phyloP scores from a whole-genome alignment of 148 eudicot genomes.

The Heliamphora exappendiculata region DNA sequence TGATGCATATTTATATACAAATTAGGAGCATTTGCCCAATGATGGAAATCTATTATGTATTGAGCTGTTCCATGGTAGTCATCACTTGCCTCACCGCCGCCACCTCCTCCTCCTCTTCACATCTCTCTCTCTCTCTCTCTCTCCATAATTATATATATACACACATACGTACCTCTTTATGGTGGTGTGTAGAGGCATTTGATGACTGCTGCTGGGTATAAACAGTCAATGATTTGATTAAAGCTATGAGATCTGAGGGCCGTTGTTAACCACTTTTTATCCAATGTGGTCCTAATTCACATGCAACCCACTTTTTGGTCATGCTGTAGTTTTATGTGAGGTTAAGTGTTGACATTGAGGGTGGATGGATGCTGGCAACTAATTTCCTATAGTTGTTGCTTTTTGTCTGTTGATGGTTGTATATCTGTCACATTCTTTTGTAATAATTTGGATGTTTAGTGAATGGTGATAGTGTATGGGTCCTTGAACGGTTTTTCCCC shows the following conservation, averaged over 20 bases:
- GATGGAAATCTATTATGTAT: conserved; percentile 6
- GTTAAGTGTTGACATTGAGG: too few relatives aligned
- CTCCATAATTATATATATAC: neutral
- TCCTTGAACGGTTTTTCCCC: too few relatives aligned
- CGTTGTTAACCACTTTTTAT: neutral
- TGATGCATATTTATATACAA: too few relatives aligned
- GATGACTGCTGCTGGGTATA: neutral
- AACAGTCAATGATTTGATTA: conserved; percentile 5
- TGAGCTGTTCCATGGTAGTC: conserved; percentile 5
- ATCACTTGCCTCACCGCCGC: neutral
- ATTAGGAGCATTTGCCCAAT: neutral
- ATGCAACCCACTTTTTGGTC: too few relatives aligned
- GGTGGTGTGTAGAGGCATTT: neutral
- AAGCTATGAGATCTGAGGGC: conserved; percentile 17
- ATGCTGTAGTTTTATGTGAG: too few relatives aligned
- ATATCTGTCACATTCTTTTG: too few relatives aligned
- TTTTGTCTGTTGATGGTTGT: too few relatives aligned
- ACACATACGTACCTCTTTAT: neutral
- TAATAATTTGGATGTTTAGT: too few relatives aligned
- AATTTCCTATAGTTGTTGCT: too few relatives aligned
- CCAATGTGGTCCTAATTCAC: too few relatives aligned
- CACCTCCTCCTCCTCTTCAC: neutral
- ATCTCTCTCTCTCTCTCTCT: neutral
- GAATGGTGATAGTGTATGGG: too few relatives aligned
- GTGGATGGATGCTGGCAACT: too few relatives aligned